phyloP scores from a whole-genome alignment of 2,329 filamentous ascomycete species.

The Cadophora sp. region DNA sequence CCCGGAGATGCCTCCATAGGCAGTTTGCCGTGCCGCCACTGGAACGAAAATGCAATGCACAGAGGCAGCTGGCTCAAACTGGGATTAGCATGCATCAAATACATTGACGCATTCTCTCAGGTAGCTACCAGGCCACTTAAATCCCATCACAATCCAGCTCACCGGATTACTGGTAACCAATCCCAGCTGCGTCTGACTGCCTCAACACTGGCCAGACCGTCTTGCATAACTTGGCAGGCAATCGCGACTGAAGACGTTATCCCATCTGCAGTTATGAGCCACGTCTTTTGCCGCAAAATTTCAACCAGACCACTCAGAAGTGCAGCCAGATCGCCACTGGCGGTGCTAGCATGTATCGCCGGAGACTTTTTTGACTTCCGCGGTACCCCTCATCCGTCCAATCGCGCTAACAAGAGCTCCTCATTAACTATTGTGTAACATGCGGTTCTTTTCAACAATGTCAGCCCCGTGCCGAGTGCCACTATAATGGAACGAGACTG shows the following conservation, averaged over 20 bases:
- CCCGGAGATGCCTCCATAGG: not conserved
- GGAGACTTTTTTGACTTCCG: not conserved
- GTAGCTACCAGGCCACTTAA: not conserved
- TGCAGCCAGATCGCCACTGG: slow-evolving; percentile 3
- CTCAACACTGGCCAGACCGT: not conserved
- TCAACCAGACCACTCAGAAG: not conserved
- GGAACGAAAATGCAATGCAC: not conserved
- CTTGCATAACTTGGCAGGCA: slow-evolving; percentile 1
- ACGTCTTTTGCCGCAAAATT: not conserved
- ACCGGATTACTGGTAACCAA: slow-evolving; percentile 3
- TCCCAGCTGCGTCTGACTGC: not conserved
- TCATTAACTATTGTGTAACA: not conserved
- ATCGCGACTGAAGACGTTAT: not conserved
- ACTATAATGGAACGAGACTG: not conserved
- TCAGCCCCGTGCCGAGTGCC: not conserved
- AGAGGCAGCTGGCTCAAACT: not conserved
- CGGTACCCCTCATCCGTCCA: not conserved
- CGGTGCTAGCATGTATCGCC: not conserved
- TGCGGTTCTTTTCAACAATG: not conserved
- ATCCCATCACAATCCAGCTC: not conserved
- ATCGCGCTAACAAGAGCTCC: not conserved
- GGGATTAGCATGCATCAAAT: not conserved
- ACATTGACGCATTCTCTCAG: no score
- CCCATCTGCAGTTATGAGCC: not conserved
- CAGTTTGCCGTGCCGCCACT: not conserved